A percentile compares a stretch with the other conserved stretches of the same genome.
phyloP scores from a whole-genome alignment of 148 eudicot species.

The Pharnaceum exiguum region DNA sequence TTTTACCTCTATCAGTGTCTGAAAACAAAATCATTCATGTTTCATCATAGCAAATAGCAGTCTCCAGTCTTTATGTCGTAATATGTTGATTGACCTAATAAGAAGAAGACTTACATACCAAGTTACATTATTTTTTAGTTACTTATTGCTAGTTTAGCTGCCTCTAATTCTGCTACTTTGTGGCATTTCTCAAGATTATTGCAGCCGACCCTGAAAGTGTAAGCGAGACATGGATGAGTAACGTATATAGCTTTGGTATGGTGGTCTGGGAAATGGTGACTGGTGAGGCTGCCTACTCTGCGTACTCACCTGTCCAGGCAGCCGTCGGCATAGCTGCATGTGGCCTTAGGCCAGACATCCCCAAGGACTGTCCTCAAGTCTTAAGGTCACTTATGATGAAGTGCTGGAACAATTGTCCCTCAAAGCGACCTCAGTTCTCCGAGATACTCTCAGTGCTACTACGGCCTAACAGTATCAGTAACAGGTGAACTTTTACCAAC shows the following conservation, averaged over 20 bases:
- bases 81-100: background rate
- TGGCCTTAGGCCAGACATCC: slow-evolving; percentile 95
- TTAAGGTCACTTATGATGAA: slow-evolving; percentile 60
- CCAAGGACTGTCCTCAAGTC: slow-evolving; percentile 77
- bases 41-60: slow-evolving; percentile 11
- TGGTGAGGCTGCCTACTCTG: slow-evolving; percentile 84
- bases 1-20: background rate
- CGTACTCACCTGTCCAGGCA: slow-evolving; percentile 94
- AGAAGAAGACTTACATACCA: background rate
- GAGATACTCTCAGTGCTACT: slow-evolving; percentile 55
- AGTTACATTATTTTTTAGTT: background rate
- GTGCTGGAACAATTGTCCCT: slow-evolving; percentile 83
- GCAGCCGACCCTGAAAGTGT: slow-evolving; percentile 90
- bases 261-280: slow-evolving; percentile 86
- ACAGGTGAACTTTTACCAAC: slow-evolving; percentile 29
- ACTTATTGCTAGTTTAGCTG: background rate
- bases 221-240: slow-evolving; percentile 92
- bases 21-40: slow-evolving; percentile 7
- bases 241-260: slow-evolving; percentile 88
- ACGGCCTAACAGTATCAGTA: slow-evolving; percentile 30
- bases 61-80: slow-evolving; percentile 1
- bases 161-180: background rate
- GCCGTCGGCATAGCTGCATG: slow-evolving; percentile 97
- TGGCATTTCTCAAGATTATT: slow-evolving; percentile 52
- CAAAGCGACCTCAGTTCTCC: slow-evolving; percentile 77